Evolutionary conservation across 2,329 filamentous ascomycete species (phyloP), one percentile per base, ranked within the genome.

Genomic region (Diaporthe caulivora): DNA sequence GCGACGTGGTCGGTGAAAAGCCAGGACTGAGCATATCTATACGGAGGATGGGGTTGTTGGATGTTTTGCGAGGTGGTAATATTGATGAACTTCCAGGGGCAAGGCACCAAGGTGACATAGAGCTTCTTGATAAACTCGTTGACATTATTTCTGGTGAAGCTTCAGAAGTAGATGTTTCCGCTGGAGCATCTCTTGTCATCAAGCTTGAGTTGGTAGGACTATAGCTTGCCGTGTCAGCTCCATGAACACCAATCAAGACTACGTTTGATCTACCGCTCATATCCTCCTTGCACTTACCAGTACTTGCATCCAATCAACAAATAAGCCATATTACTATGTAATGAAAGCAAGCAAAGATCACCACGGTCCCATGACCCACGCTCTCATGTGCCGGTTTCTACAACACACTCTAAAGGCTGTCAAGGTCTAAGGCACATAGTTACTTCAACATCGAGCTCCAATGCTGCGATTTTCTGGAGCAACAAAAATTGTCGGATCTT

Each of bases 1-100:
- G 26, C 10, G 10, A 2, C 29, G 42, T 53, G 26, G 69, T 24
- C 7, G 34, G 44, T 24, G 49, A 67, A 37, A 49, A 15, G 49
- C 58, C 58, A 15, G 47, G 47, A 10, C 44, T 72, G 24, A 34
- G 24, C 8, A 67, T 72, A 26, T 15, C 47, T 2, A 42, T 72
- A 8, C 24, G 37, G 17, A 51, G 24, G n/a, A 40, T 29, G 15
- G 47, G 62, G 17, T 21, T 72, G n/a, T 40, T 72, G 21, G 37
- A 72, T n/a, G 37, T 72, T 42, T 37, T 72, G 9, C 58, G 49
- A 31, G 70, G 70, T 34, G 53, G n/a, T 40, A 26, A 49, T 18
- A 64, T 72, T 2, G 58, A 72, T 7, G 58, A n/a, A 11, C 44
- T 65, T 17, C 60, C 60, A 26, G 60, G 29, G 8, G 60, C 44